Evolutionary conservation across 2,329 filamentous ascomycete genomes (phyloP).

Genomic region (Reticulascus tulasneorum): DNA sequence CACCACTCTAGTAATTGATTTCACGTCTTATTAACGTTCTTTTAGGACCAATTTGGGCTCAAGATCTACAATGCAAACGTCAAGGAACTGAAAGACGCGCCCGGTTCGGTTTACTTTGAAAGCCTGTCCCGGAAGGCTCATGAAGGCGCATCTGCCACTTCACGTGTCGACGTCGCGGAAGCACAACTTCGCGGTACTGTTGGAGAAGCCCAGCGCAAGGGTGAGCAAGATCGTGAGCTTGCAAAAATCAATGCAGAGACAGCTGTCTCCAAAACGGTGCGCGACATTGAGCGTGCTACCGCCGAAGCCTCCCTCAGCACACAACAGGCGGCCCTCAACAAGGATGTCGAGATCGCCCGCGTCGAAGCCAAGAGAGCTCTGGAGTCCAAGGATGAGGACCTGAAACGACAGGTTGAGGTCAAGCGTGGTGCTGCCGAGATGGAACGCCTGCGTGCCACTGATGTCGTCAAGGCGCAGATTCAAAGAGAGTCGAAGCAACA

Average conservation of each 20-base stretch:
- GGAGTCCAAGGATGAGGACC: conserved; percentile 73
- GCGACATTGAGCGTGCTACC: conserved; percentile 74
- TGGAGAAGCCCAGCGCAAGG: conserved; percentile 73
- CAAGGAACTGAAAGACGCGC: conserved; percentile 82
- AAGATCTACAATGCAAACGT: conserved; percentile 71
- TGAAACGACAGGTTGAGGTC: conserved; percentile 73
- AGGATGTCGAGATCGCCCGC: conserved; percentile 71
- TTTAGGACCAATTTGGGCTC: conserved; percentile 76
- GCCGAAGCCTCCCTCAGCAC: conserved; percentile 75
- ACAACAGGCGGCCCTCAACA: conserved; percentile 66
- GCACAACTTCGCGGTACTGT: conserved; percentile 65
- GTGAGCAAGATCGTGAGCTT: conserved; percentile 78
- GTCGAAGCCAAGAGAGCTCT: conserved; percentile 70
- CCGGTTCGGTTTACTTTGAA: conserved; percentile 77
- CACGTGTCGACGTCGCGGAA: conserved; percentile 62
- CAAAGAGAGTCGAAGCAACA: conserved; percentile 64
- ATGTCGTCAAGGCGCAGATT: conserved; percentile 75
- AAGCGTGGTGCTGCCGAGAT: conserved; percentile 77
- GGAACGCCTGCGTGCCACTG: conserved; percentile 71
- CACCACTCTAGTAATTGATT: background rate
- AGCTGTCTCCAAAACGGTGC: conserved; percentile 77
- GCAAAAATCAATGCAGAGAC: conserved; percentile 86
- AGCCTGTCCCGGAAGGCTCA: conserved; percentile 80
- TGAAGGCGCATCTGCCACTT: conserved; percentile 80
- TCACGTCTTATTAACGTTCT: background rate